Percentiles rank a stretch among this genome's conserved stretches.
Evolutionary conservation across 192 early-diverging fungal species (phyloP).

Genomic region (Gonapodya prolifera): DNA sequence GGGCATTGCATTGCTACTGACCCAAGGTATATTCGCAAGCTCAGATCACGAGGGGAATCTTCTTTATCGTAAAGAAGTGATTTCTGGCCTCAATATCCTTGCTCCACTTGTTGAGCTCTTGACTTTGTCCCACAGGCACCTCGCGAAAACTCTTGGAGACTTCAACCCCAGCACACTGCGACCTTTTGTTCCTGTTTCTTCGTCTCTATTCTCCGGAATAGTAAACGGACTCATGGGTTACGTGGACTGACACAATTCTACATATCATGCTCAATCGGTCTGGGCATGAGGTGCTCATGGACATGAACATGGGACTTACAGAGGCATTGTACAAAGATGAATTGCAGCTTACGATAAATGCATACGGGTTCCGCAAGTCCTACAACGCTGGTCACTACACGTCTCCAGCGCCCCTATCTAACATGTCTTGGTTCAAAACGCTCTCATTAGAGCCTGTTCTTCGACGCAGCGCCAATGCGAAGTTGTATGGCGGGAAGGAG

Average conservation of each 20-base stretch:
- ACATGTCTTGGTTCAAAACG: neutral
- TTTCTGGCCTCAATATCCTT: too few relatives aligned
- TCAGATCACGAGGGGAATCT: too few relatives aligned
- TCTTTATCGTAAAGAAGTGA: neutral
- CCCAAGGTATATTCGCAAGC: too few relatives aligned
- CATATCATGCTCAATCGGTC: too few relatives aligned
- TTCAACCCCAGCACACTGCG: neutral
- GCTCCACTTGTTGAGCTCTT: too few relatives aligned
- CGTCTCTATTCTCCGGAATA: neutral
- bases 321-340: too few relatives aligned
- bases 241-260: neutral
- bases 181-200: neutral
- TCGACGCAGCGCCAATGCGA: neutral
- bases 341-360: too few relatives aligned
- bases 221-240: neutral
- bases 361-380: too few relatives aligned
- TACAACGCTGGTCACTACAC: too few relatives aligned
- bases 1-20: neutral
- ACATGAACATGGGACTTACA: too few relatives aligned
- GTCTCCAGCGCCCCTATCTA: too few relatives aligned
- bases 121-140: neutral
- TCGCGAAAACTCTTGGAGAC: neutral
- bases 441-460: neutral
- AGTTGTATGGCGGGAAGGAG: neutral
- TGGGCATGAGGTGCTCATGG: too few relatives aligned